A percentile compares a stretch with the other conserved stretches of the same genome.
phyloP scores from a whole-genome alignment of 805 yeast species.

The Grigorovia transvaalensis region DNA sequence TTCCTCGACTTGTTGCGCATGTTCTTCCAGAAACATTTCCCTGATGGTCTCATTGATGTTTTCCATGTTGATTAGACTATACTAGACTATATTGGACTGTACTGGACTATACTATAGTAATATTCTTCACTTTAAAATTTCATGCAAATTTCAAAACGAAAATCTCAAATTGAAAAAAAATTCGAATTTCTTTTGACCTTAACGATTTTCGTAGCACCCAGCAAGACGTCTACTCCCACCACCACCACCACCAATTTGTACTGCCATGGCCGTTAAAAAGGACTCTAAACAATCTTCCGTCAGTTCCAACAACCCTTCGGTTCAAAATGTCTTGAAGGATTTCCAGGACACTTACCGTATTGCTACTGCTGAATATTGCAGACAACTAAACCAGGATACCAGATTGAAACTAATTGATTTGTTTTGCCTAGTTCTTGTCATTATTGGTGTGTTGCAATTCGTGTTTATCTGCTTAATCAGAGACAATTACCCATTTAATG shows the following conservation, averaged over 20 bases:
- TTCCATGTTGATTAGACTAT: not conserved
- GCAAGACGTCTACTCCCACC: too few species aligned
- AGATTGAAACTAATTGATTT: conserved; percentile 61
- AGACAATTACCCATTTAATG: conserved; percentile 86
- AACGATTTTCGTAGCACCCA: too few species aligned
- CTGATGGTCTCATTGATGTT: not conserved
- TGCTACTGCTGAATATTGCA: conserved; percentile 16
- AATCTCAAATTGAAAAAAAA: too few species aligned
- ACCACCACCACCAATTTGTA: too few species aligned
- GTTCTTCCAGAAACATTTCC: conserved; percentile 1
- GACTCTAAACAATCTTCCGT: not conserved
- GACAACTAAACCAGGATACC: conserved; percentile 27
- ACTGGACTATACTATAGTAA: too few species aligned
- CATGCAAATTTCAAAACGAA: too few species aligned
- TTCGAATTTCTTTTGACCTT: too few species aligned
- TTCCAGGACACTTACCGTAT: conserved; percentile 21
- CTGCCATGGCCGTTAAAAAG: conserved; percentile 1
- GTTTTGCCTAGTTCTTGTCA: conserved; percentile 65
- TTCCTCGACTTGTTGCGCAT: conserved; percentile 1
- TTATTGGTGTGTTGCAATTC: conserved; percentile 70
- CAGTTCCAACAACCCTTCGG: not conserved
- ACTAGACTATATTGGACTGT: too few species aligned
- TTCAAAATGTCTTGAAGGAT: conserved; percentile 9
- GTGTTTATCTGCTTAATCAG: conserved; percentile 68
- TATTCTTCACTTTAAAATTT: too few species aligned